Percentiles rank a stretch among this genome's conserved stretches.
phyloP scores from a whole-genome alignment of 768 basidiomycete species.

The Hygrocybe coccinea region DNA sequence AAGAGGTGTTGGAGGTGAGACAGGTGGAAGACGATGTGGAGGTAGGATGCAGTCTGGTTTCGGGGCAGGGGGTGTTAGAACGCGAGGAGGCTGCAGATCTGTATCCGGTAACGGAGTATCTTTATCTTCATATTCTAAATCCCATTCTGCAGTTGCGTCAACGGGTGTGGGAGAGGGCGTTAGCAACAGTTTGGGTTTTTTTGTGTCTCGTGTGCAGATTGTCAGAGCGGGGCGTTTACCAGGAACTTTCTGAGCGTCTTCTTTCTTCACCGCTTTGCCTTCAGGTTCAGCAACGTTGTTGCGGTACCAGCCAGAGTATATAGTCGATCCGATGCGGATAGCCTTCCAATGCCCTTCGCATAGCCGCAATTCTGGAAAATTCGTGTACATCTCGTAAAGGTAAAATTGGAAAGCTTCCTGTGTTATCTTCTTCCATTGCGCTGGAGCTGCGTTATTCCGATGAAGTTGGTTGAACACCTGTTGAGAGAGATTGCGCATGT shows the following conservation, averaged over 20 bases:
- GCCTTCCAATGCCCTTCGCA: conserved; percentile 14
- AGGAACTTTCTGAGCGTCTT: neutral
- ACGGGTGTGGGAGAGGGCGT: neutral
- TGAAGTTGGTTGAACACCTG: neutral
- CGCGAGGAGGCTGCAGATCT: neutral
- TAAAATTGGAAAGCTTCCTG: neutral
- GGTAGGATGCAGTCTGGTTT: too few relatives aligned
- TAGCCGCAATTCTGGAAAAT: conserved; percentile 9
- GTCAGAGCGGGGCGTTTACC: neutral
- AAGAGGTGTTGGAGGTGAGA: neutral
- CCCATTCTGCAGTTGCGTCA: too few relatives aligned
- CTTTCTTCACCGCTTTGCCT: neutral
- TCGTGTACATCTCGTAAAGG: conserved; percentile 1
- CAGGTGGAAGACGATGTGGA: neutral
- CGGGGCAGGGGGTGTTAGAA: neutral
- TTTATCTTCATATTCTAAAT: too few relatives aligned
- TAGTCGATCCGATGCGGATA: neutral
- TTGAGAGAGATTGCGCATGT: neutral
- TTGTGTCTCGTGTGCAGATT: neutral
- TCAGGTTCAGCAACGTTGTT: neutral
- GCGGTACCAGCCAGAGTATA: conserved; percentile 5
- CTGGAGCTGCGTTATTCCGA: neutral
- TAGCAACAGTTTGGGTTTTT: neutral
- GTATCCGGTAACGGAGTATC: too few relatives aligned
- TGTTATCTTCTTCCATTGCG: neutral